These are phyloP conservation scores for Xylariaceae sp. DNA, from an alignment of 2,329 filamentous ascomycete genomes.

Conservation along the genomic window DNA sequence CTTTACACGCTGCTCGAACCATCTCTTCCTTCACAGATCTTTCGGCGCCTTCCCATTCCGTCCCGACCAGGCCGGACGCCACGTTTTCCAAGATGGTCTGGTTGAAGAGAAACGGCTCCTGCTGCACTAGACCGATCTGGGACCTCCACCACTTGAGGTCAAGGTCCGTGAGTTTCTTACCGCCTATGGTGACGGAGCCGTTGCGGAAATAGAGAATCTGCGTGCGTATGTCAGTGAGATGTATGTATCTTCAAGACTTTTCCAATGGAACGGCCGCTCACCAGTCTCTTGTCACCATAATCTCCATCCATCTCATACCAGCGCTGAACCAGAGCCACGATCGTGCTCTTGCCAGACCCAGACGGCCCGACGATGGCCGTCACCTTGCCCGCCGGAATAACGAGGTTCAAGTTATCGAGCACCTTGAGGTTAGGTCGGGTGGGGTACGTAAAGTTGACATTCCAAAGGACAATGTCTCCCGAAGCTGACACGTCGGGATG, in stretches of 20 bases:
- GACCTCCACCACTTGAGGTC: conserved; percentile 59
- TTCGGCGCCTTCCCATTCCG: conserved; percentile 46
- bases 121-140: conserved; percentile 60
- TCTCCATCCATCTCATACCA: conserved; percentile 59
- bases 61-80: conserved; percentile 49
- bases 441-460: conserved; percentile 68
- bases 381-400: conserved; percentile 58
- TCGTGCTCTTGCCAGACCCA: conserved; percentile 69
- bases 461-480: conserved; percentile 53
- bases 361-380: conserved; percentile 71
- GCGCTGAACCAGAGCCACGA: conserved; percentile 63
- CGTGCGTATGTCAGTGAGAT: neutral
- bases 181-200: conserved; percentile 50
- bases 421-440: conserved; percentile 58
- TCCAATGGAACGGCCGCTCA: conserved; percentile 8
- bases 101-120: conserved; percentile 64
- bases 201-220: conserved; percentile 31
- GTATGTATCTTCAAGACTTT: neutral
- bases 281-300: conserved; percentile 32
- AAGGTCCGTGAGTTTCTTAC: conserved; percentile 49
- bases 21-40: conserved; percentile 41
- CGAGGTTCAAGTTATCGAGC: conserved; percentile 52
- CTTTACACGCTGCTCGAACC: conserved; percentile 48
- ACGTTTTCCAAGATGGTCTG: conserved; percentile 60
- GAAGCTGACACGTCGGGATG: conserved; percentile 42